Evolutionary conservation across 1,284 basidiomycete genomes (phyloP).

Genomic region (Sporisorium graminicola): DNA sequence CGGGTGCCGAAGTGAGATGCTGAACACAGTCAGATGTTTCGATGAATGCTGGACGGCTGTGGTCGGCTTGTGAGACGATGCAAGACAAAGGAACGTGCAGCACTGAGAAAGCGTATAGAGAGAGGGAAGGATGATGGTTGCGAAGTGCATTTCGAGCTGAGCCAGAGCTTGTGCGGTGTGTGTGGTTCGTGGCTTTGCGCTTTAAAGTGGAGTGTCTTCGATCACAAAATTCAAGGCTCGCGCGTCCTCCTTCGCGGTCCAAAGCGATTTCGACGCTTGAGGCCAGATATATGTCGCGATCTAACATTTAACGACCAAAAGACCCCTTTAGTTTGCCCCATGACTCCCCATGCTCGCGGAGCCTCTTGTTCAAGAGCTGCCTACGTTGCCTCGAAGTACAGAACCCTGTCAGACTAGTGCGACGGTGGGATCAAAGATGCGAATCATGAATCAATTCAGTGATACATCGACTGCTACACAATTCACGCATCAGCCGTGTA

Average conservation of each 20-base stretch:
- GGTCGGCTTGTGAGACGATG: not conserved
- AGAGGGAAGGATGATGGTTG: not conserved
- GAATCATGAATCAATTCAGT: not conserved
- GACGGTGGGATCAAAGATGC: not conserved
- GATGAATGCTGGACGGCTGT: not conserved
- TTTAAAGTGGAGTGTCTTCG: constrained; percentile 36
- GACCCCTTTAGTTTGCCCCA: too few species aligned
- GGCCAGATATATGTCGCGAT: not conserved
- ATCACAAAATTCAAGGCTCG: constrained; percentile 41
- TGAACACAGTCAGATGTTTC: not conserved
- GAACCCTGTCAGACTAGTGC: not conserved
- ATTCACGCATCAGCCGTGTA: constrained; percentile 24
- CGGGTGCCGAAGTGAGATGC: not conserved
- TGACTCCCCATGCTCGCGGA: too few species aligned
- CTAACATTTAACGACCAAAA: constrained; percentile 13
- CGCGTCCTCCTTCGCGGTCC: constrained; percentile 26
- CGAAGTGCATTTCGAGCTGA: constrained; percentile 9
- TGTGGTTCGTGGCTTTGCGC: constrained; percentile 19
- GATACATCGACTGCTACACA: too few species aligned
- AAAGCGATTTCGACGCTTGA: not conserved
- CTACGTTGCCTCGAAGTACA: not conserved
- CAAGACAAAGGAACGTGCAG: not conserved
- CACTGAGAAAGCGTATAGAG: not conserved
- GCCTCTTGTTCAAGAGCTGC: not conserved
- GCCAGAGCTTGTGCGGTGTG: constrained; percentile 6